phyloP scores from a whole-genome alignment of 495 filamentous ascomycete species.

The Penicillium ochrochloron region DNA sequence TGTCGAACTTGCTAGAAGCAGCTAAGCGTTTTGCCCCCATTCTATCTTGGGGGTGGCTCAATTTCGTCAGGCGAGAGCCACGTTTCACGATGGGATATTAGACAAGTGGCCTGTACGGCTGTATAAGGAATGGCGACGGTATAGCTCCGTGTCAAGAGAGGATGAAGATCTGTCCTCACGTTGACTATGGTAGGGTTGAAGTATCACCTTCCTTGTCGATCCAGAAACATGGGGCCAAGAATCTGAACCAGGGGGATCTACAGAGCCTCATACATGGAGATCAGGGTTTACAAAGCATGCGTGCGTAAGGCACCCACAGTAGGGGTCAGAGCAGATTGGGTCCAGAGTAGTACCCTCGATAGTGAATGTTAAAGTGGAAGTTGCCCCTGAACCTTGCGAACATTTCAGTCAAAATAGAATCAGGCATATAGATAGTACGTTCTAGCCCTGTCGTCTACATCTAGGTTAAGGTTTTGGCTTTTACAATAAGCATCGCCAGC shows the following conservation, averaged over 20 bases:
- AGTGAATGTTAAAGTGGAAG: no score
- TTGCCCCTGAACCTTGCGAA: no score
- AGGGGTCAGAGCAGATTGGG: background rate
- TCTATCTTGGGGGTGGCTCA: slow-evolving; percentile 4
- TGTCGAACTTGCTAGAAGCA: slow-evolving; percentile 42
- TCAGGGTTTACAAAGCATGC: slow-evolving; percentile 2
- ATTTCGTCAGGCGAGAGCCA: background rate
- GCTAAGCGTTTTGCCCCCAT: slow-evolving; percentile 22
- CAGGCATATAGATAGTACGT: no score
- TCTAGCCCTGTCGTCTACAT: no score
- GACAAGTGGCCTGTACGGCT: slow-evolving; percentile 9
- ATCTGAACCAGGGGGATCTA: slow-evolving; percentile 21
- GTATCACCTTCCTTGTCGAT: background rate
- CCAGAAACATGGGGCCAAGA: slow-evolving; percentile 14
- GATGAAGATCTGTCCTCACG: background rate
- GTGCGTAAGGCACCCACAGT: background rate
- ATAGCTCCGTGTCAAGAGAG: background rate
- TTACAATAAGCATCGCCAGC: background rate
- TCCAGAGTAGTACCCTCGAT: no score
- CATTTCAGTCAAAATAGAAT: no score
- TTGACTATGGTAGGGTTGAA: background rate
- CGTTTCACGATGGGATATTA: background rate
- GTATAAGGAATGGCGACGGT: background rate
- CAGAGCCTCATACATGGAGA: slow-evolving; percentile 16
- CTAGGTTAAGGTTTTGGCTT: background rate